Percentiles rank a stretch among this genome's conserved stretches.
Evolutionary conservation across 129 eudicot genomes (phyloP).

Genomic region (Flaveria bidentis): DNA sequence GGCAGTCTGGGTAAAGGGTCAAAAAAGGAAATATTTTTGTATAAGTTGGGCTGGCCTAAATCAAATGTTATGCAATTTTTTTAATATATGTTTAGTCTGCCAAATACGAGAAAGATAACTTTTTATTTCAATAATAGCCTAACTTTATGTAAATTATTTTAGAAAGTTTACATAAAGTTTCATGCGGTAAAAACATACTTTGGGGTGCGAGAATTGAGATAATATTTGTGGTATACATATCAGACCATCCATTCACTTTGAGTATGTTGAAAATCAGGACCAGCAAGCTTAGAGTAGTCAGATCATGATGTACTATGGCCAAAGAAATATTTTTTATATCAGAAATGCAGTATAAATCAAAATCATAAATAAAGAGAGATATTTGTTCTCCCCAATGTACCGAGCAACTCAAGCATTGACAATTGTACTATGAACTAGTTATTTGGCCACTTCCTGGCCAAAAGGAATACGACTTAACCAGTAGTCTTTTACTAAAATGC

Average conservation of each 20-base stretch:
- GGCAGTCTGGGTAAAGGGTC: not conserved
- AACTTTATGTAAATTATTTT: too few species aligned
- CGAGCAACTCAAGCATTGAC: not conserved
- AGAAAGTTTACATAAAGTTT: not conserved
- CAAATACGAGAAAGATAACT: not conserved
- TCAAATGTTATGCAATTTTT: not conserved
- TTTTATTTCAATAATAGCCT: not conserved
- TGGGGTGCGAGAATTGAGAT: too few species aligned
- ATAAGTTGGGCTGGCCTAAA: slow-evolving; percentile 1
- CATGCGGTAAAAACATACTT: not conserved
- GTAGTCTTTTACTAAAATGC: not conserved
- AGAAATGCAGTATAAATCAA: not conserved
- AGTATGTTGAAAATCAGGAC: not conserved
- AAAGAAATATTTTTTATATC: too few species aligned
- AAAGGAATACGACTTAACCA: not conserved
- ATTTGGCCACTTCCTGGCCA: not conserved
- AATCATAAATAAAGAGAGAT: too few species aligned
- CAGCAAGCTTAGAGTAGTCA: not conserved
- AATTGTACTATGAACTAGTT: not conserved
- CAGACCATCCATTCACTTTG: too few species aligned
- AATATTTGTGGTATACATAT: too few species aligned
- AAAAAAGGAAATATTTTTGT: not conserved
- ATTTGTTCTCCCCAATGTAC: not conserved
- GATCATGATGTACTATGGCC: not conserved
- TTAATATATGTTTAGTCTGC: not conserved